Base-by-base conservation (phyloP, 768 basidiomycete genomes). In the Tylopilus sp. region DNA sequence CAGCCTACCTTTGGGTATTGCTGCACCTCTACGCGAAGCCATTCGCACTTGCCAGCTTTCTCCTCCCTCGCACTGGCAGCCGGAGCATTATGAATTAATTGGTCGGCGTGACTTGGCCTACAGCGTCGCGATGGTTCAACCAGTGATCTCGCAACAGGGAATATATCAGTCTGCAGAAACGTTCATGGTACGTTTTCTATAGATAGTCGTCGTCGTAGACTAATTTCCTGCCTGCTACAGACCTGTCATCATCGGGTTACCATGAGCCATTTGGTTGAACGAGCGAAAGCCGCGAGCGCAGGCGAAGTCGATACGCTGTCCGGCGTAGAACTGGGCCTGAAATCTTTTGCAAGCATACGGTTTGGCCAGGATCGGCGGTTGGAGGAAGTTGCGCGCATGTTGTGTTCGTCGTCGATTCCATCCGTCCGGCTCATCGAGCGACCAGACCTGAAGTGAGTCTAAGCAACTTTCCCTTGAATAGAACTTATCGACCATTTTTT, bases 361-460 rank as follows among this genome's bases (percentile, higher is more conserved):
- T 98, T 98, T 62, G 89, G 89, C 7, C 83, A 90, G 55, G 97
- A 99, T 70, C 79, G 88, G 18, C 79, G 95, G 33, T 66, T 99
- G 28, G 89, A 94, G 40, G 97, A 99, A 65, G 93, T 95, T 4
- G 86, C 87, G 12, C 80, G 92, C 1, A 89, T 98, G 81, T 69
- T 99, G 17, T 91, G 88, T 57, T 95, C 91, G 0, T 88, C 89
- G 2, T 73, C 72, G 2, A 69, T 88, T 17, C 78, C 87, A 0
- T 78, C 81, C 2, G 78, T 95, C 80, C 75, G 73, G 65, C 76
- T 73, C 50, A 74, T 74, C 36, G 86, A 93, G 46, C 78, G 86
- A 33, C 81, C 84, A 42, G 85, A 91, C 53, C 67, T 85, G 35
- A 89, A 76, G 86, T 85, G 56, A 58, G 82, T 75, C 57, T 15